Conservation (phyloP, 257 asterid genomes). For the Solanum ahanhuiri region DNA sequence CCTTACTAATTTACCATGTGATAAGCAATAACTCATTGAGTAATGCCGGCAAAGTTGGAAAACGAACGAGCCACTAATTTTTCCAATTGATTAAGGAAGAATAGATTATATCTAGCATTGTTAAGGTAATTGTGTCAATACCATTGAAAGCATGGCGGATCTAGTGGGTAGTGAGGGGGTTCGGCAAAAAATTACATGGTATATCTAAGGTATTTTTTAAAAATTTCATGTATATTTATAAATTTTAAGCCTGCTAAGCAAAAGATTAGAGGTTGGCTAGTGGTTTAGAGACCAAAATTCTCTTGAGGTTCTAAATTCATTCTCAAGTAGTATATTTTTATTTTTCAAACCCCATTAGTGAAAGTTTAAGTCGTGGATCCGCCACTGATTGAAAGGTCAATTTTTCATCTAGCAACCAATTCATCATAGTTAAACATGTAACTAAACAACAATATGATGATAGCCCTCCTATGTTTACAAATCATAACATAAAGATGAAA, state of each 20-base stretch:
- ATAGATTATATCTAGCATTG: neutral
- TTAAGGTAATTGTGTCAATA: neutral
- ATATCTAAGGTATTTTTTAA: neutral
- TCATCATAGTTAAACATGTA: neutral
- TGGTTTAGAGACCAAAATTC: neutral
- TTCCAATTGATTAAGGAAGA: neutral
- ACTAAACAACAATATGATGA: neutral
- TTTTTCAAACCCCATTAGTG: neutral
- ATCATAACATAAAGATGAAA: neutral
- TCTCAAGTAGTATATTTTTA: neutral
- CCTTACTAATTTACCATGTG: neutral
- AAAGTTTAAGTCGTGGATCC: neutral
- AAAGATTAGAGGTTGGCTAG: neutral
- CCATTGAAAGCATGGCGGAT: neutral
- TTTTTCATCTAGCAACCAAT: neutral
- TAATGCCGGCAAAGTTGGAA: neutral
- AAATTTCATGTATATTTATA: neutral
- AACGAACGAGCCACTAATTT: neutral
- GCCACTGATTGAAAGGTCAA: neutral
- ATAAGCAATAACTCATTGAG: neutral
- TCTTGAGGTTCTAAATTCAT: neutral
- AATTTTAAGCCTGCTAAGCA: neutral
- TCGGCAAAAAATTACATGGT: neutral
- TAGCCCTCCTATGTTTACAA: neutral
- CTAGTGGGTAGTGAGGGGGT: neutral